Evolutionary conservation across 2,329 filamentous ascomycete species (phyloP).

Genomic region (Zarea fungicola): DNA sequence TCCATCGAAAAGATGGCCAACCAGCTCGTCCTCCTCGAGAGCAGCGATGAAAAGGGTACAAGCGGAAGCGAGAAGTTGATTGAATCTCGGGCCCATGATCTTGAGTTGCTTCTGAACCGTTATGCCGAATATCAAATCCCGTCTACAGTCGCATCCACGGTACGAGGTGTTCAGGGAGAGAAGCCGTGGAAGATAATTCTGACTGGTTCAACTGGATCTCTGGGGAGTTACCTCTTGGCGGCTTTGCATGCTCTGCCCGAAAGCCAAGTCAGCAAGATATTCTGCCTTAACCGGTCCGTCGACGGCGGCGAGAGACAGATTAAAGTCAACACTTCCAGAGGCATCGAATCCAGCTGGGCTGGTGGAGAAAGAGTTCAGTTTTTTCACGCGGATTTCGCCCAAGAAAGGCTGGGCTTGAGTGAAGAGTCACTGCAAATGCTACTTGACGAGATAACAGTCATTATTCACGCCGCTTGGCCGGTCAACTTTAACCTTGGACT

Average conservation of each 20-base stretch:
- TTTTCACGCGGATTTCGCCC: slow-evolving; percentile 25
- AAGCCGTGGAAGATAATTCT: slow-evolving; percentile 67
- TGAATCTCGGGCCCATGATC: too few species aligned
- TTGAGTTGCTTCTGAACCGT: too few species aligned
- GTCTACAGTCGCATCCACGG: slow-evolving; percentile 11
- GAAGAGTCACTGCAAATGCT: slow-evolving; percentile 28
- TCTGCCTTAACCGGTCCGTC: slow-evolving; percentile 25
- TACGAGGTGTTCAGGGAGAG: slow-evolving; percentile 7
- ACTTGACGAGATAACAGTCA: slow-evolving; percentile 37
- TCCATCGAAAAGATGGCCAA: too few species aligned
- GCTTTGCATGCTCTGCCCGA: slow-evolving; percentile 29
- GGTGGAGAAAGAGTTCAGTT: too few species aligned
- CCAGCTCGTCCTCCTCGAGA: too few species aligned
- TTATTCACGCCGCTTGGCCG: slow-evolving; percentile 46
- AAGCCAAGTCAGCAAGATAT: slow-evolving; percentile 15
- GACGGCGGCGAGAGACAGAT: slow-evolving; percentile 34
- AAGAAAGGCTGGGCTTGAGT: slow-evolving; percentile 43
- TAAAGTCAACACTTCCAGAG: too few species aligned
- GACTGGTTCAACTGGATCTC: slow-evolving; percentile 82
- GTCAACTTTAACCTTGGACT: slow-evolving; percentile 49
- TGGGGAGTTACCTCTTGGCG: slow-evolving; percentile 85
- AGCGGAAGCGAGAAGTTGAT: too few species aligned
- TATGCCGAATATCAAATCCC: too few species aligned
- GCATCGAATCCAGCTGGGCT: too few species aligned
- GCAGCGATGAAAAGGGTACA: too few species aligned